A percentile compares a stretch with the other conserved stretches of the same genome.
Conservation (phyloP, 805 yeast species). For the Zygoascus flipseniorum region DNA sequence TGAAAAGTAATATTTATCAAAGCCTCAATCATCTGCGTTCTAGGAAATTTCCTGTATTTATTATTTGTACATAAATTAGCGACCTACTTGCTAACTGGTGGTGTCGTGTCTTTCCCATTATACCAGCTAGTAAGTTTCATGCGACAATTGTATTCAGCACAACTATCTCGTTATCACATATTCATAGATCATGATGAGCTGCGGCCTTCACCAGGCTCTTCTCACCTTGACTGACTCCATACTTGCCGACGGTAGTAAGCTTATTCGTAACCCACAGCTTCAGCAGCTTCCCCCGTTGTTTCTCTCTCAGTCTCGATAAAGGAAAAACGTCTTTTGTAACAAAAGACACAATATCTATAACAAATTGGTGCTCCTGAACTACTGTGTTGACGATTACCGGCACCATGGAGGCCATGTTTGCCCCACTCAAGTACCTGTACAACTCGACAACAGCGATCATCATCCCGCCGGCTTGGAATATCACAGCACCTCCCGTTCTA, state of each 20-base stretch:
- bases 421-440: conserved; percentile 17
- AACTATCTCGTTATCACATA: neutral
- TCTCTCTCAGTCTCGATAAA: conserved; percentile 60
- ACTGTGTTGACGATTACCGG: conserved; percentile 77
- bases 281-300: conserved; percentile 66
- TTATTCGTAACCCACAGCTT: conserved; percentile 45
- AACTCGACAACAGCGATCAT: conserved; percentile 66
- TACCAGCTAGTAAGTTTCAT: no score
- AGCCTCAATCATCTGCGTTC: no score
- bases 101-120: no score
- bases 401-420: conserved; percentile 59
- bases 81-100: no score
- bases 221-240: conserved; percentile 19
- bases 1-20: no score
- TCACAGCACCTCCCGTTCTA: conserved; percentile 39
- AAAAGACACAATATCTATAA: conserved; percentile 78
- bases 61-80: no score
- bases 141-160: no score
- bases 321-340: conserved; percentile 57
- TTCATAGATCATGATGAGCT: neutral
- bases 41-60: no score
- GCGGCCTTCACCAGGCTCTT: conserved; percentile 11
- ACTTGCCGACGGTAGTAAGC: conserved; percentile 25
- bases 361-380: conserved; percentile 70
- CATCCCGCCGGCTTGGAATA: conserved; percentile 76